These are phyloP conservation scores for Euptelea pleiosperma DNA, from an alignment of 164 flowering plant genomes.

Conservation along the genomic window DNA sequence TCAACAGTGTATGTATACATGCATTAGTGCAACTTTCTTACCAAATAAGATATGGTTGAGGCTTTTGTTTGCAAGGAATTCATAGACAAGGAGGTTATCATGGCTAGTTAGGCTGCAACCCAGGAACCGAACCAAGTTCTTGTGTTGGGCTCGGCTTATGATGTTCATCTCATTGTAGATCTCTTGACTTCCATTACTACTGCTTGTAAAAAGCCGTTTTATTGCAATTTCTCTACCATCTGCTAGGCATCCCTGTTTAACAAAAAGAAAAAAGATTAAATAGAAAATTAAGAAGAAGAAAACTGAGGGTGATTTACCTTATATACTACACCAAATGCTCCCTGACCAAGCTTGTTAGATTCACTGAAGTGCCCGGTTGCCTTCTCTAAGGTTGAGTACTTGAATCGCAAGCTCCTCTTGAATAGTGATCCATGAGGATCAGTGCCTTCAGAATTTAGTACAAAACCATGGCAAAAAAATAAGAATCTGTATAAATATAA, in stretches of 20 bases:
- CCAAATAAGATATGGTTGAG: slow-evolving; percentile 44
- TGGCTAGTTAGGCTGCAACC: slow-evolving; percentile 39
- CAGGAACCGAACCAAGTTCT: slow-evolving; percentile 48
- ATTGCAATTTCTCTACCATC: slow-evolving; percentile 62
- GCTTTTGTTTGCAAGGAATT: slow-evolving; percentile 43
- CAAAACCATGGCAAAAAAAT: neutral
- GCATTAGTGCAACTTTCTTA: too few species aligned
- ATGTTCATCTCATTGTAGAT: slow-evolving; percentile 43
- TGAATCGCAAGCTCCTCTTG: slow-evolving; percentile 21
- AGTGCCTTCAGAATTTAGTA: neutral
- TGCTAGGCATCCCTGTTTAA: slow-evolving; percentile 37
- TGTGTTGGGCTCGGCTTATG: slow-evolving; percentile 43
- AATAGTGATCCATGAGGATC: slow-evolving; percentile 15
- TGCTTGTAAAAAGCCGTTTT: slow-evolving; percentile 33
- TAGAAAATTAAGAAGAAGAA: neutral
- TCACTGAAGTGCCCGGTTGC: slow-evolving; percentile 31
- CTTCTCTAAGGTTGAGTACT: slow-evolving; percentile 26
- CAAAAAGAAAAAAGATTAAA: neutral
- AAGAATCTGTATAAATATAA: neutral
- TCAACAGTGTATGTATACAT: too few species aligned
- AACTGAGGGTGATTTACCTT: slow-evolving; percentile 27
- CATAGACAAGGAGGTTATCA: slow-evolving; percentile 46
- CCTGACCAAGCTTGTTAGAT: slow-evolving; percentile 34
- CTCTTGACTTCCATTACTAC: slow-evolving; percentile 15
- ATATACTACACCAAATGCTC: slow-evolving; percentile 37